A percentile compares a stretch with the other conserved stretches of the same genome.
Evolutionary conservation across 371 early-diverging fungal species (phyloP).

Genomic region (Actinomucor elegans): DNA sequence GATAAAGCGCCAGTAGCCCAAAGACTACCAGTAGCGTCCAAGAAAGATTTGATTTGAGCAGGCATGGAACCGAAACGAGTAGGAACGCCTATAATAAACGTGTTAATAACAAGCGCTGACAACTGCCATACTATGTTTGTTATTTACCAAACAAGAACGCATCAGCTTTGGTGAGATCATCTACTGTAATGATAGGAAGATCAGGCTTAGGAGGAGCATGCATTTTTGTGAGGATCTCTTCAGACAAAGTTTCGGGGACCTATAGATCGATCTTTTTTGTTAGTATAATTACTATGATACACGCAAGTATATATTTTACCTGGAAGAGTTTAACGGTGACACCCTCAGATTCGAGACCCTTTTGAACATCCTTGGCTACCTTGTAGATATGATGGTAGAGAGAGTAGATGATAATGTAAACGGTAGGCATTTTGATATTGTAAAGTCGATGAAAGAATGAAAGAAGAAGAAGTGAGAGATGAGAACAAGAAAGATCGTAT

Average conservation of each 20-base stretch:
- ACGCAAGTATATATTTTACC: constrained; percentile 1
- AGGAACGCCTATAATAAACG: constrained; percentile 40
- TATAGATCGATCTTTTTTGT: constrained; percentile 2
- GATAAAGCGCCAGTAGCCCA: constrained; percentile 68
- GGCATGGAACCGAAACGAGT: constrained; percentile 73
- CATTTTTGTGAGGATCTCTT: constrained; percentile 68
- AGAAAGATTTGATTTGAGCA: constrained; percentile 73
- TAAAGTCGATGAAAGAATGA: background rate
- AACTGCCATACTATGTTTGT: background rate
- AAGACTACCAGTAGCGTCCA: constrained; percentile 72
- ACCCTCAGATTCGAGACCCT: constrained; percentile 57
- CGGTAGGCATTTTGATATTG: constrained; percentile 28
- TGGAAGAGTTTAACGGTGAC: constrained; percentile 68
- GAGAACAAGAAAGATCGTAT: background rate
- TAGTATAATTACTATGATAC: background rate
- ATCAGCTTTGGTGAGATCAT: constrained; percentile 67
- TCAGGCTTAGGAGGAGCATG: constrained; percentile 63
- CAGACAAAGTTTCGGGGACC: constrained; percentile 65
- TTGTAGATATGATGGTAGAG: constrained; percentile 58
- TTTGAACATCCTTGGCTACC: constrained; percentile 56
- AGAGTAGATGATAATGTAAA: constrained; percentile 50
- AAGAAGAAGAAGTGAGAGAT: constrained; percentile 1
- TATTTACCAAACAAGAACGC: constrained; percentile 72
- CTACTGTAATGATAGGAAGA: constrained; percentile 64
- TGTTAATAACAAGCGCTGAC: too few species aligned